These are phyloP conservation scores for Hypoxylon sp. DNA, from an alignment of 2,329 filamentous ascomycete genomes.

Conservation along the genomic window DNA sequence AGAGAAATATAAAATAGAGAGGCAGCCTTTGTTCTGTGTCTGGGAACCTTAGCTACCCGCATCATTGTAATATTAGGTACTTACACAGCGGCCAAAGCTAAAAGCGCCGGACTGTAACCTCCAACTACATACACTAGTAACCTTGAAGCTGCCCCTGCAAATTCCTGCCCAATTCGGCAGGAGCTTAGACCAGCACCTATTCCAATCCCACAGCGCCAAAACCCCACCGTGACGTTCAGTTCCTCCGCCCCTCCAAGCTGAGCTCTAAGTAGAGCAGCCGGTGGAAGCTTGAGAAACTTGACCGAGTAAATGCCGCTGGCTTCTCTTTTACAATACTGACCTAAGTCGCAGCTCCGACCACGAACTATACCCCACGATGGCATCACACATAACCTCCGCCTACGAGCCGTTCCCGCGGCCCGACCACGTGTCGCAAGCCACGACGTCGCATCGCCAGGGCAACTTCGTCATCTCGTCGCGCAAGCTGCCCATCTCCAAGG, in stretches of 20 bases:
- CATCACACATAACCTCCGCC: constrained; percentile 54
- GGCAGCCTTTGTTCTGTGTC: no score
- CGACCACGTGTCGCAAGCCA: constrained; percentile 64
- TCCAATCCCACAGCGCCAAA: background rate
- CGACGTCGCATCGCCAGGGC: constrained; percentile 68
- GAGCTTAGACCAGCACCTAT: background rate
- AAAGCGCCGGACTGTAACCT: no score
- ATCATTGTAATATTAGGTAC: no score
- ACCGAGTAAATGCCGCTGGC: background rate
- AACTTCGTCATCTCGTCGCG: constrained; percentile 82
- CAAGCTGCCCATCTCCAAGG: constrained; percentile 95
- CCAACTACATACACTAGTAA: no score
- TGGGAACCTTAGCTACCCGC: no score
- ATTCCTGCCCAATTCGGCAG: background rate
- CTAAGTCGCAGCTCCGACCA: background rate
- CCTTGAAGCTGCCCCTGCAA: constrained; percentile 5
- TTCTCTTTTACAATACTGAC: background rate
- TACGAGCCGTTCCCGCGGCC: constrained; percentile 69
- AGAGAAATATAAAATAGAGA: no score
- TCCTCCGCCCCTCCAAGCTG: constrained; percentile 11
- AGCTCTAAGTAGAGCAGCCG: background rate
- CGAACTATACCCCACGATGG: constrained; percentile 24
- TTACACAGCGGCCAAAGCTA: no score
- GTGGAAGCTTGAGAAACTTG: background rate
- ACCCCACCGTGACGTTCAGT: constrained; percentile 24